Percentiles rank a stretch among this genome's conserved stretches.
Conservation (phyloP, 257 asterid species). For the Solanum microdontum region DNA sequence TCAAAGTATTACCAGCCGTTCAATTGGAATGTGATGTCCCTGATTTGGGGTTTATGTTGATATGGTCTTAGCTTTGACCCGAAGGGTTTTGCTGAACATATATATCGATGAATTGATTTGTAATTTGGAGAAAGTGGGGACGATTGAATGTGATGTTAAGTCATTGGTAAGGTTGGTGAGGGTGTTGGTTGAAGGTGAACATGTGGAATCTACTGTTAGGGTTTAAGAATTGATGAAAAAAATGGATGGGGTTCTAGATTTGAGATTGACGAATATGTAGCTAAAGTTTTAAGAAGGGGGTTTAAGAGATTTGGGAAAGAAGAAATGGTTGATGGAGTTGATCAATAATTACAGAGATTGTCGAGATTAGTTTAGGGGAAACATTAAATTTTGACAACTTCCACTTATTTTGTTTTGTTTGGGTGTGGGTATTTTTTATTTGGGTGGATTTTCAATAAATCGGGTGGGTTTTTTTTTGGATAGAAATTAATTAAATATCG, state of each 20-base stretch:
- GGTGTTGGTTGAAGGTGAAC: slow-evolving; percentile 54
- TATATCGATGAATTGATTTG: slow-evolving; percentile 35
- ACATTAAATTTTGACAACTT: not conserved
- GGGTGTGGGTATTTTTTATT: no score
- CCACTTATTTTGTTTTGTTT: no score
- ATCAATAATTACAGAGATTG: slow-evolving; percentile 33
- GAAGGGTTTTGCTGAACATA: slow-evolving; percentile 41
- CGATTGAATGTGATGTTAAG: slow-evolving; percentile 25
- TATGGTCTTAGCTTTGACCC: slow-evolving; percentile 35
- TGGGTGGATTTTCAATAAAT: no score
- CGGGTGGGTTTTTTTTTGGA: no score
- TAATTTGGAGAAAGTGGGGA: slow-evolving; percentile 22
- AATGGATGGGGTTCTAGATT: slow-evolving; percentile 31
- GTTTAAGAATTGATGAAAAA: slow-evolving; percentile 61
- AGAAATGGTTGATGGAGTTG: slow-evolving; percentile 55
- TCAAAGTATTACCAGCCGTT: no score
- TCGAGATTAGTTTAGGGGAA: slow-evolving; percentile 30
- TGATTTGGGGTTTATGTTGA: not conserved
- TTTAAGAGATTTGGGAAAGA: slow-evolving; percentile 63
- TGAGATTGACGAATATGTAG: slow-evolving; percentile 57
- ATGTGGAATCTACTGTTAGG: slow-evolving; percentile 58
- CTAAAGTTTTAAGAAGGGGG: slow-evolving; percentile 58
- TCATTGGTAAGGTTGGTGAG: slow-evolving; percentile 49
- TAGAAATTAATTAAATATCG: no score
- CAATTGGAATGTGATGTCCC: no score